phyloP scores from a whole-genome alignment of 2,329 filamentous ascomycete genomes.

The Xylariomycetidae sp. region DNA sequence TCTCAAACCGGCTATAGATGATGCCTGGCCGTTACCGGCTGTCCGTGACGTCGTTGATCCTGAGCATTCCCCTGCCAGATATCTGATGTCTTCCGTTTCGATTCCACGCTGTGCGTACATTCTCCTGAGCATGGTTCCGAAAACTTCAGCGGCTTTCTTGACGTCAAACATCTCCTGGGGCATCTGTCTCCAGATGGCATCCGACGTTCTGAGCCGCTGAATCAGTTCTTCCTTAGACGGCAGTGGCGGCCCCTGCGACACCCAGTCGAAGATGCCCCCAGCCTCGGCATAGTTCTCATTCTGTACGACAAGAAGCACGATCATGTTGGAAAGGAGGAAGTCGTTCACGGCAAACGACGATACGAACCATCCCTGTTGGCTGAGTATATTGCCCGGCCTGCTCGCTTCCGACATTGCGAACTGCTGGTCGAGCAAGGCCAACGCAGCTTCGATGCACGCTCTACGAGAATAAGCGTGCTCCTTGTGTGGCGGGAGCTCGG shows the following conservation, averaged over 20 bases:
- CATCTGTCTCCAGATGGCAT: constrained; percentile 40
- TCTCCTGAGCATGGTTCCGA: constrained; percentile 41
- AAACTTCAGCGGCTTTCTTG: constrained; percentile 40
- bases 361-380: constrained; percentile 51
- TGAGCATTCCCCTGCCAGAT: too few species aligned
- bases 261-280: constrained; percentile 30
- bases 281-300: constrained; percentile 36
- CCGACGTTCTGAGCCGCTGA: constrained; percentile 36
- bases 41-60: background rate
- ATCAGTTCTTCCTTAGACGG: constrained; percentile 36
- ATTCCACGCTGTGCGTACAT: constrained; percentile 26
- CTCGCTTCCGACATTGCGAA: constrained; percentile 41
- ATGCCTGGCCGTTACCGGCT: constrained; percentile 5
- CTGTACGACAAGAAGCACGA: constrained; percentile 50
- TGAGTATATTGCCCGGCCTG: constrained; percentile 49
- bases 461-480: constrained; percentile 50
- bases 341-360: constrained; percentile 55
- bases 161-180: constrained; percentile 33
- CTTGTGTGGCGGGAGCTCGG: constrained; percentile 33
- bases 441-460: constrained; percentile 45
- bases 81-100: constrained; percentile 3
- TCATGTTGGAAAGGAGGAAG: constrained; percentile 57
- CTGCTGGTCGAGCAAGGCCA: constrained; percentile 45
- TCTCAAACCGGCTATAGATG: constrained; percentile 14
- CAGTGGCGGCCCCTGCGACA: constrained; percentile 24